phyloP scores from a whole-genome alignment of 306 rosid genomes.

The Cucumis melo region DNA sequence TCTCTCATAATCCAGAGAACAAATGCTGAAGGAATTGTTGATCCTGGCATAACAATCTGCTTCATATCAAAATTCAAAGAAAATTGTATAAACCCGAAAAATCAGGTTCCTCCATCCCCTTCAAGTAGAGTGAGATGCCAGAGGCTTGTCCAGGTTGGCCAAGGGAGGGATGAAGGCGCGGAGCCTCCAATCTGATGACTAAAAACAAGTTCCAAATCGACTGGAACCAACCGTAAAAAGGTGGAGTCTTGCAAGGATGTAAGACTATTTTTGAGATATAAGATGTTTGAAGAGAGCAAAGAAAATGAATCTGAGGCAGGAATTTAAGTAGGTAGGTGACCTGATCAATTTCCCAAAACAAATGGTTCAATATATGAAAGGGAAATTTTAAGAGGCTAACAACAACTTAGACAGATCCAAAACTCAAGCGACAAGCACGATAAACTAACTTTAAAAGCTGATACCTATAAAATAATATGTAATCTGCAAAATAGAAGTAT shows the following conservation, averaged over 20 bases:
- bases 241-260: not conserved
- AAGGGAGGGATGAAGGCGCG: not conserved
- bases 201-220: not conserved
- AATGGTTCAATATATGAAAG: not conserved
- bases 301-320: not conserved
- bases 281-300: not conserved
- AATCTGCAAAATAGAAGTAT: constrained; percentile 45
- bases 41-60: constrained; percentile 40
- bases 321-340: not conserved
- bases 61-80: constrained; percentile 1
- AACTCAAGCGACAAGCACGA: not conserved
- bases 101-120: not conserved
- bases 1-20: constrained; percentile 85
- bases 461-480: constrained; percentile 71
- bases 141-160: not conserved
- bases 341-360: not conserved
- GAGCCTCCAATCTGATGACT: not conserved
- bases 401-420: not conserved
- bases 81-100: not conserved
- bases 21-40: constrained; percentile 67
- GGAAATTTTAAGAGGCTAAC: not conserved
- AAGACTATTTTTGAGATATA: not conserved
- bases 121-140: not conserved
- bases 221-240: not conserved
- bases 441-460: not conserved